Conservation (phyloP, 208 protist genomes). For the Acanthamoeba culbertsoni region DNA sequence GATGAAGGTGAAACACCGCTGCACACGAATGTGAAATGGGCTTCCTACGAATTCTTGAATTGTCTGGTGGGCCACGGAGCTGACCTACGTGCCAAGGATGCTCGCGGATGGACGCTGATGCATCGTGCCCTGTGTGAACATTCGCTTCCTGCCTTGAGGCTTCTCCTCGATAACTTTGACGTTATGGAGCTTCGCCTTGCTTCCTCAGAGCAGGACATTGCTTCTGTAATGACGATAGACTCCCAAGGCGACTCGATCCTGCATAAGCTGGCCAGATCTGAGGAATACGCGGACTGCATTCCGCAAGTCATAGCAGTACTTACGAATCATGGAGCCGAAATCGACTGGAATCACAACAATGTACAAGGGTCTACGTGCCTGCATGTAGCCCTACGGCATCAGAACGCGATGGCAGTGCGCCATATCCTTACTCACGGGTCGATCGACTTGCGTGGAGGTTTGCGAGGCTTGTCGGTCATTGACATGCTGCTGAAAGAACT, state of each 20-base stretch:
- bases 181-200: neutral
- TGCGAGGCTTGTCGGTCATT: neutral
- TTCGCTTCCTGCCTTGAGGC: neutral
- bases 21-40: neutral
- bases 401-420: neutral
- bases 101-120: neutral
- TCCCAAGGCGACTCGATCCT: conserved; percentile 5
- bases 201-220: neutral
- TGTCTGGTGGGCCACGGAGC: neutral
- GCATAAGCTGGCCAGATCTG: neutral
- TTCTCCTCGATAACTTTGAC: neutral
- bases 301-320: neutral
- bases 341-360: neutral
- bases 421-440: neutral
- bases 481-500: neutral
- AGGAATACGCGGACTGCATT: neutral
- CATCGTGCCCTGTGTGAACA: neutral
- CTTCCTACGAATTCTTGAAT: neutral
- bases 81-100: neutral
- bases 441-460: neutral
- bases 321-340: neutral
- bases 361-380: neutral
- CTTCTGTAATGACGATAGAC: neutral
- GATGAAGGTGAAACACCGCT: neutral
- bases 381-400: neutral